These are phyloP conservation scores for Yamadazyma trypodendri DNA, from an alignment of 1,139 yeast species.

Conservation along the genomic window DNA sequence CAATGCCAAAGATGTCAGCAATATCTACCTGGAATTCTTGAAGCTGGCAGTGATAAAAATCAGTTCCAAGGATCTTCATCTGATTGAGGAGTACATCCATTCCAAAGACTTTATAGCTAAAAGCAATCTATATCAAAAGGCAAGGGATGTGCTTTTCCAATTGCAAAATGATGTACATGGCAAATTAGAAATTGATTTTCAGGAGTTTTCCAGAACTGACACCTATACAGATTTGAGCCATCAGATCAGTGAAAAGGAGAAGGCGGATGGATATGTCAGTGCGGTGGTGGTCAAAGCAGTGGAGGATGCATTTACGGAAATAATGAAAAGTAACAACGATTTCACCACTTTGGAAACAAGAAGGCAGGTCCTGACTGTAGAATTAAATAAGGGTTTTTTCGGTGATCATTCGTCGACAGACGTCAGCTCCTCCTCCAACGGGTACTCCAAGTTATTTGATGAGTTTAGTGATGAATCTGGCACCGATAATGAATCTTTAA, in stretches of 20 bases:
- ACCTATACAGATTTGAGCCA: conserved; percentile 10
- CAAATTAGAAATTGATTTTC: conserved; percentile 23
- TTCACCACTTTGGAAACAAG: conserved; percentile 18
- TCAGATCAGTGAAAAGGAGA: neutral
- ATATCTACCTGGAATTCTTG: conserved; percentile 36
- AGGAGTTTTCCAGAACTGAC: conserved; percentile 14
- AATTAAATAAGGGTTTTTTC: conserved; percentile 29
- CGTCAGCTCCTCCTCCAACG: conserved; percentile 13
- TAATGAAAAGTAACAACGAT: conserved; percentile 38
- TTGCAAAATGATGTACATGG: conserved; percentile 56
- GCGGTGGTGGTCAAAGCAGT: conserved; percentile 57
- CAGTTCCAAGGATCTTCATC: conserved; percentile 9
- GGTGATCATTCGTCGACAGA: conserved; percentile 35
- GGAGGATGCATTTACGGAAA: conserved; percentile 68
- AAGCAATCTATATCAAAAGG: conserved; percentile 35
- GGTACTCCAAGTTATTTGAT: conserved; percentile 35
- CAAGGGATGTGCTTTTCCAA: conserved; percentile 55
- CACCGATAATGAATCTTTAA: conserved; percentile 31
- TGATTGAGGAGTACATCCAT: conserved; percentile 28
- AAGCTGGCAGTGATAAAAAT: conserved; percentile 14
- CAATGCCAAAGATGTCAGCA: conserved; percentile 46
- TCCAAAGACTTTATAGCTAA: conserved; percentile 15
- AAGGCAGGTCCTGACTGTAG: conserved; percentile 11
- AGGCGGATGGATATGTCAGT: conserved; percentile 24
- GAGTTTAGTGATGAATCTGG: conserved; percentile 35